A percentile compares a stretch with the other conserved stretches of the same genome.
phyloP scores from a whole-genome alignment of 225 moss, liverwort and hornwort species.

The Physcomitrium patens region DNA sequence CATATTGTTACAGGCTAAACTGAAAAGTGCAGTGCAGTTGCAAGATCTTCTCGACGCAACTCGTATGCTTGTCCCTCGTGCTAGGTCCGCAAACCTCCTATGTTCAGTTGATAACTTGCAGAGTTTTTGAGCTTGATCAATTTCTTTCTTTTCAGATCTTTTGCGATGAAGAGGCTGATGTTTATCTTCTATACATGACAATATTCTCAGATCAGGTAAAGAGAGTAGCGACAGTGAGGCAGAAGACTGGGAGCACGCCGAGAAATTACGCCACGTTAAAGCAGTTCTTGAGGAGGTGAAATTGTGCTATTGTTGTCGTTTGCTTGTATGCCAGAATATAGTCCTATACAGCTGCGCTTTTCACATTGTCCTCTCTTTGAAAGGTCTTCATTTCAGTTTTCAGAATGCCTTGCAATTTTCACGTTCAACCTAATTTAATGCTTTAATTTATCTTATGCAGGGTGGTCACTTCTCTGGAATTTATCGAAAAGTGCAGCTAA shows the following conservation, averaged over 20 bases:
- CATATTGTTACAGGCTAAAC: conserved; percentile 71
- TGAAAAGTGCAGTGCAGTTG: conserved; percentile 98
- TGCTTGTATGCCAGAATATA: conserved; percentile 3
- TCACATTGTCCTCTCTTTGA: not conserved
- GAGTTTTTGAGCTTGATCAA: not conserved
- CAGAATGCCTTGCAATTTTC: conserved; percentile 8
- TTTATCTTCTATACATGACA: conserved; percentile 13
- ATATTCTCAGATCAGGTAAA: conserved; percentile 75
- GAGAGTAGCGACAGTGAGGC: conserved; percentile 99
- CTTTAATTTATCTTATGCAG: conserved; percentile 42
- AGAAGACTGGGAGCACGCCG: conserved; percentile 94
- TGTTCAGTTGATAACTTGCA: conserved; percentile 15
- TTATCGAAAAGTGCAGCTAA: conserved; percentile 96
- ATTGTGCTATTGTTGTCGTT: conserved; percentile 21
- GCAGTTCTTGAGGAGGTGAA: conserved; percentile 97
- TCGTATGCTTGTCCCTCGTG: conserved; percentile 88
- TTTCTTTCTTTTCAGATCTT: conserved; percentile 12
- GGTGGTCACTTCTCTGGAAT: conserved; percentile 99
- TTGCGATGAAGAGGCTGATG: conserved; percentile 27
- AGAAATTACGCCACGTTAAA: conserved; percentile 98
- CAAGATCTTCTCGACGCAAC: conserved; percentile 99
- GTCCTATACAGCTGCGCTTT: not conserved
- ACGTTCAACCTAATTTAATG: conserved; percentile 15
- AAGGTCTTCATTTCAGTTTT: not conserved
- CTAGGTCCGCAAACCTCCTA: conserved; percentile 57